Percentiles rank a stretch among this genome's conserved stretches.
These are phyloP conservation scores for Cladophialophora psammophila DNA, from an alignment of 2,329 filamentous ascomycete genomes.

Conservation along the genomic window DNA sequence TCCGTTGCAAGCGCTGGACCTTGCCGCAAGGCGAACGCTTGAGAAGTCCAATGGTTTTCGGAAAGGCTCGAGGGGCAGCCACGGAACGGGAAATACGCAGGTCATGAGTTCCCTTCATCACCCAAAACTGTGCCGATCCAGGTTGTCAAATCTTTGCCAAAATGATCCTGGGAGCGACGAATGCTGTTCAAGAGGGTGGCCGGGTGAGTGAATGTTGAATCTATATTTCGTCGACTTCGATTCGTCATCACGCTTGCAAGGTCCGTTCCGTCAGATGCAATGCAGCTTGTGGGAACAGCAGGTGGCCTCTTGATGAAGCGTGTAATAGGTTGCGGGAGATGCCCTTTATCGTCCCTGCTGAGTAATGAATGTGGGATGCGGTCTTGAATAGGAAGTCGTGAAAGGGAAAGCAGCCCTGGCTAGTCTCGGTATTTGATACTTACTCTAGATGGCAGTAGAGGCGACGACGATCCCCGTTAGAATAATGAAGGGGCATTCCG, in stretches of 20 bases:
- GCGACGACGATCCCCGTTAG: no score
- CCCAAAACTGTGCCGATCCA: no score
- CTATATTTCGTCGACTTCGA: background rate
- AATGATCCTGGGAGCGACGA: no score
- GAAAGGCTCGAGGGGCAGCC: no score
- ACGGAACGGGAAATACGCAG: no score
- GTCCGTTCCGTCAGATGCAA: background rate
- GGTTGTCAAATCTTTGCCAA: no score
- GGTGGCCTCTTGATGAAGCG: background rate
- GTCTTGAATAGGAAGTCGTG: background rate
- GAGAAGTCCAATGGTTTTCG: no score
- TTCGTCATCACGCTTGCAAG: background rate
- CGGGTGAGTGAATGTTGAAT: no score
- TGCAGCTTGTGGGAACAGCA: no score
- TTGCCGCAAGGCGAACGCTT: background rate
- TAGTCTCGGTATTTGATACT: background rate
- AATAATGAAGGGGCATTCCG: no score
- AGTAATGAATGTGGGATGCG: background rate
- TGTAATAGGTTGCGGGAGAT: background rate
- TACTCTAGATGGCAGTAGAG: background rate
- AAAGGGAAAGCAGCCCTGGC: background rate
- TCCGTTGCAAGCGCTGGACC: slow-evolving; percentile 3
- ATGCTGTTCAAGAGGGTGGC: no score
- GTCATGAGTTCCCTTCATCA: no score
- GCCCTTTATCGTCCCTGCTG: background rate